A percentile compares a stretch with the other conserved stretches of the same genome.
Conservation (phyloP, 306 rosid species). For the Dalbergia oliveri region DNA sequence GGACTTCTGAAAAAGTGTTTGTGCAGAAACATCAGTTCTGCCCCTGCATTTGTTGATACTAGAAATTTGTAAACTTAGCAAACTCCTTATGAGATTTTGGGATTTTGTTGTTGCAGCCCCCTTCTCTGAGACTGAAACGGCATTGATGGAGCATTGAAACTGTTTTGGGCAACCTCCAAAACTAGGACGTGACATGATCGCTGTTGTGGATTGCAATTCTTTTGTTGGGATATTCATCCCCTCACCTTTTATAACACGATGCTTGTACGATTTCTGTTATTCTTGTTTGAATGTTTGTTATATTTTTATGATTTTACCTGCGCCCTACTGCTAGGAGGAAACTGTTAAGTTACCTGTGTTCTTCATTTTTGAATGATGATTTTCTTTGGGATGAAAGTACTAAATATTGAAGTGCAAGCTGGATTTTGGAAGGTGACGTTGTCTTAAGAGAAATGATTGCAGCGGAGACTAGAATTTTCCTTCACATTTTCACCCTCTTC, state of each 20-base stretch:
- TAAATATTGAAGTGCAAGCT: constrained; percentile 36
- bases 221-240: constrained; percentile 44
- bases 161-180: constrained; percentile 44
- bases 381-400: constrained; percentile 40
- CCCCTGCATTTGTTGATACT: background rate
- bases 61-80: constrained; percentile 4
- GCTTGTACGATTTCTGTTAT: constrained; percentile 48
- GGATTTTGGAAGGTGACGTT: constrained; percentile 40
- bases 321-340: constrained; percentile 42
- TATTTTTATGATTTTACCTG: constrained; percentile 40
- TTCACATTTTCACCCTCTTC: constrained; percentile 34
- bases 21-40: background rate
- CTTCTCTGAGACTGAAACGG: constrained; percentile 91
- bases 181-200: constrained; percentile 35
- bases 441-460: constrained; percentile 41
- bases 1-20: background rate
- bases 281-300: constrained; percentile 44
- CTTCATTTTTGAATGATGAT: constrained; percentile 46
- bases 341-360: constrained; percentile 44
- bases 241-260: constrained; percentile 56
- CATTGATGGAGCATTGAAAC: constrained; percentile 91
- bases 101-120: constrained; percentile 83
- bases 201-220: constrained; percentile 52
- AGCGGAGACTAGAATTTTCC: constrained; percentile 35
- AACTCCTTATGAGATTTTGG: background rate